A percentile compares a stretch with the other conserved stretches of the same genome.
These are phyloP conservation scores for Thymus mandschuricus DNA, from an alignment of 257 asterid genomes.

Conservation along the genomic window DNA sequence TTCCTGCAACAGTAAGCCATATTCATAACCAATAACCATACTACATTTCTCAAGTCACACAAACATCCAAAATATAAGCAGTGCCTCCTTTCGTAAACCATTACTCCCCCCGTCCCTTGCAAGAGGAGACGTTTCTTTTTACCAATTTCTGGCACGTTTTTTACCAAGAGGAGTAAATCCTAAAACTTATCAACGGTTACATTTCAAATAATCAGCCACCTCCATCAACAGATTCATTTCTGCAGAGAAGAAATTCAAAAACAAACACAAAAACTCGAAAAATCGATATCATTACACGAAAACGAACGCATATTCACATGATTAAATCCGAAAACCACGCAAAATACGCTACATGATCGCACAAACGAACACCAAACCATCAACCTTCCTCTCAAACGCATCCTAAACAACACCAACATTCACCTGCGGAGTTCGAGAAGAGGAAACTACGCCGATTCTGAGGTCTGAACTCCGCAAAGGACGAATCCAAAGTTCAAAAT, in stretches of 20 bases:
- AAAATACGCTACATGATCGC: slow-evolving; percentile 12
- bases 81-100: neutral
- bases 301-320: slow-evolving; percentile 7
- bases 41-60: neutral
- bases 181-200: neutral
- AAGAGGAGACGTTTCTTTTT: no score
- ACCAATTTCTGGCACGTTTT: no score
- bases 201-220: slow-evolving; percentile 13
- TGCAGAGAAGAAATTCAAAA: neutral
- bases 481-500: slow-evolving; percentile 9
- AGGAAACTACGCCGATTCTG: slow-evolving; percentile 24
- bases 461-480: slow-evolving; percentile 43
- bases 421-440: slow-evolving; percentile 41
- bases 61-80: neutral
- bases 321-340: slow-evolving; percentile 20
- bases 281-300: slow-evolving; percentile 2
- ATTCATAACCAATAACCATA: neutral
- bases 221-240: neutral
- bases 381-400: neutral
- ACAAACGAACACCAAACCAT: slow-evolving; percentile 10
- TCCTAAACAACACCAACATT: slow-evolving; percentile 6
- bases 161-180: no score
- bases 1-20: slow-evolving; percentile 6
- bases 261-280: neutral
- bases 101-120: neutral